Percentiles rank a stretch among this genome's conserved stretches.
phyloP scores from a whole-genome alignment of 805 yeast genomes.

The Naumovozyma baii region DNA sequence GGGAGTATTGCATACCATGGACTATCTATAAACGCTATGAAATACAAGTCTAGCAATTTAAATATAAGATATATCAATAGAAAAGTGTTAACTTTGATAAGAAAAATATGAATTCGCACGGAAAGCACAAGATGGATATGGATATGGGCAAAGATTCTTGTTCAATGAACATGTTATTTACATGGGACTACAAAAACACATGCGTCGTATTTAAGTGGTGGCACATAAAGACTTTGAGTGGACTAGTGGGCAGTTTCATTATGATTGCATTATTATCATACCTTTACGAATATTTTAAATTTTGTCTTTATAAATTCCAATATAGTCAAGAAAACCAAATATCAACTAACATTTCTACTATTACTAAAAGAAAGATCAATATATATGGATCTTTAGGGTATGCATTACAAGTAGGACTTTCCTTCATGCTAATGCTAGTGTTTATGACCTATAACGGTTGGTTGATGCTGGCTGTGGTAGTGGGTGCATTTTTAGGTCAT shows the following conservation, averaged over 20 bases:
- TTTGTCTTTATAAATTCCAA: slow-evolving; percentile 6
- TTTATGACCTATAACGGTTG: slow-evolving; percentile 85
- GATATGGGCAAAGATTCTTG: slow-evolving; percentile 32
- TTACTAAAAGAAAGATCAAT: neutral
- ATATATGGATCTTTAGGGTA: slow-evolving; percentile 35
- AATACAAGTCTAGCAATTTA: too few relatives aligned
- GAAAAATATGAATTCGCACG: neutral
- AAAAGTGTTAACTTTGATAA: too few relatives aligned
- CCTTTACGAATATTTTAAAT: slow-evolving; percentile 48
- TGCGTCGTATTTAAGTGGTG: slow-evolving; percentile 74
- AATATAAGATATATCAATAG: too few relatives aligned
- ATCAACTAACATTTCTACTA: neutral
- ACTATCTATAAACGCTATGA: too few relatives aligned
- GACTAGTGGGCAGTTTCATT: slow-evolving; percentile 43
- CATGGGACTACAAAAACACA: slow-evolving; percentile 66
- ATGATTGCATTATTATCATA: slow-evolving; percentile 41
- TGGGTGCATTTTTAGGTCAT: slow-evolving; percentile 66
- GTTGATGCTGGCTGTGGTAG: slow-evolving; percentile 64
- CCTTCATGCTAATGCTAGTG: slow-evolving; percentile 66
- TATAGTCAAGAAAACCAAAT: slow-evolving; percentile 2
- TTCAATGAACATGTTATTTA: slow-evolving; percentile 65
- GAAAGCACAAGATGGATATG: slow-evolving; percentile 10
- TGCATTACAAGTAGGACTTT: slow-evolving; percentile 58
- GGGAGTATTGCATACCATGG: too few relatives aligned
- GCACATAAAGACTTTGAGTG: slow-evolving; percentile 51